Evolutionary conservation across 768 basidiomycete genomes (phyloP).

Genomic region (Melanogaster broomeanus): DNA sequence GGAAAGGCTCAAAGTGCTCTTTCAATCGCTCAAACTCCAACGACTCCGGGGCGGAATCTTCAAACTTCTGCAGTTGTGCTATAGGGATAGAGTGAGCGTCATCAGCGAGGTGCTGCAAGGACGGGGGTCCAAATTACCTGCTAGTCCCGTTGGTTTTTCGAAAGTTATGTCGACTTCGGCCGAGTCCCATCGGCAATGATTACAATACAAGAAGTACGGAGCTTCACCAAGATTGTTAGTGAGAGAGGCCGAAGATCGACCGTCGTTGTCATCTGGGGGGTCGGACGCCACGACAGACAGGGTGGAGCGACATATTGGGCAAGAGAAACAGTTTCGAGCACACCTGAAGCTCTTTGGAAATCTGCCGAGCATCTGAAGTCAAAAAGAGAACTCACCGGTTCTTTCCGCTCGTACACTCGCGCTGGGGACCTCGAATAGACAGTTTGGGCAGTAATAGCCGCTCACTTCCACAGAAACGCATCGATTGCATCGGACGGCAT

Average conservation of each 20-base stretch:
- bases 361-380: background rate
- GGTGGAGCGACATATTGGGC: constrained; percentile 90
- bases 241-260: constrained; percentile 51
- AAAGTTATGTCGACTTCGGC: constrained; percentile 89
- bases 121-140: constrained; percentile 55
- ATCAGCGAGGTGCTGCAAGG: constrained; percentile 1
- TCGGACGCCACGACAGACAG: constrained; percentile 91
- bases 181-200: constrained; percentile 94
- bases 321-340: constrained; percentile 96
- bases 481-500: constrained; percentile 88
- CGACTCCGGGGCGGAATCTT: constrained; percentile 82
- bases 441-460: constrained; percentile 98
- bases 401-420: constrained; percentile 98
- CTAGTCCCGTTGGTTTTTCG: constrained; percentile 95
- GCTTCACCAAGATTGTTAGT: constrained; percentile 76
- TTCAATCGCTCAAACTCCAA: constrained; percentile 93
- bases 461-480: constrained; percentile 94
- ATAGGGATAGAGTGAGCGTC: background rate
- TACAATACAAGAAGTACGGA: constrained; percentile 90
- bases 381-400: constrained; percentile 62
- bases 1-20: constrained; percentile 95
- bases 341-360: constrained; percentile 57
- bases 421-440: constrained; percentile 96
- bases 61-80: constrained; percentile 91
- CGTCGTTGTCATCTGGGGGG: constrained; percentile 61